Base-by-base conservation (phyloP, 2,329 filamentous ascomycete genomes). In the Gnomoniopsis smithogilvyi region DNA sequence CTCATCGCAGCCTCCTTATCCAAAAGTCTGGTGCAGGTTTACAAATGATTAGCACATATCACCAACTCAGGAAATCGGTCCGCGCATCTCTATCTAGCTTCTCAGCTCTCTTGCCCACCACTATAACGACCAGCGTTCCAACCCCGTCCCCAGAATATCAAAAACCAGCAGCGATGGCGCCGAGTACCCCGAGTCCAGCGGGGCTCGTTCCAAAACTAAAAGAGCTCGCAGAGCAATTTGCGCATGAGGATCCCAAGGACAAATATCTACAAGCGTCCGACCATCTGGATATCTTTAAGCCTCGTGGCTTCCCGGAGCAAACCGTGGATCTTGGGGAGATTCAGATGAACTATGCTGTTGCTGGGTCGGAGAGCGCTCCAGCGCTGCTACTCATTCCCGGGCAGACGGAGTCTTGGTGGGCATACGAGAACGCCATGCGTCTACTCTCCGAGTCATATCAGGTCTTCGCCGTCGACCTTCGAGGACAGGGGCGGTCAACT, bases 261-360 rank as follows among this genome's bases (percentile, higher is more conserved):
- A 38, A 21, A 19, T 61, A 63, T 46, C 34, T 58, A 12, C 54
- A 63, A 45, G 61, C 61, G 6, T 49, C 54, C 3, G 48, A 56
- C 21, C 56, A 60, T n/a, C 45, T 52, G 4, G 15, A 19, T 2
- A 54, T 62, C 22, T 63, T 63, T 24, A 56, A 59, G 45, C 38
- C 51, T 22, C 63, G 56, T 41, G 55, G 49, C 48, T 64, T 64
- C 33, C 47, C 49, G 11, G 63, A 64, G 43, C 53, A 62, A 6
- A 57, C 47, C 21, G 56, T 62, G n/a, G 61, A 64, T 48, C 63
- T 64, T 12, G 63, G 63, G 34, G 63, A 64, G 26, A 17, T 63
- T 7, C 63, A 59, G 12, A 63, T 64, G 61, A 64, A 64, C 55
- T 64, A 63, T 49, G 63, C 61, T n/a, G 54, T 55, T 7, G 57